Evolutionary conservation across 2,329 filamentous ascomycete species (phyloP).

Genomic region (Dendrostoma leiphaemia): DNA sequence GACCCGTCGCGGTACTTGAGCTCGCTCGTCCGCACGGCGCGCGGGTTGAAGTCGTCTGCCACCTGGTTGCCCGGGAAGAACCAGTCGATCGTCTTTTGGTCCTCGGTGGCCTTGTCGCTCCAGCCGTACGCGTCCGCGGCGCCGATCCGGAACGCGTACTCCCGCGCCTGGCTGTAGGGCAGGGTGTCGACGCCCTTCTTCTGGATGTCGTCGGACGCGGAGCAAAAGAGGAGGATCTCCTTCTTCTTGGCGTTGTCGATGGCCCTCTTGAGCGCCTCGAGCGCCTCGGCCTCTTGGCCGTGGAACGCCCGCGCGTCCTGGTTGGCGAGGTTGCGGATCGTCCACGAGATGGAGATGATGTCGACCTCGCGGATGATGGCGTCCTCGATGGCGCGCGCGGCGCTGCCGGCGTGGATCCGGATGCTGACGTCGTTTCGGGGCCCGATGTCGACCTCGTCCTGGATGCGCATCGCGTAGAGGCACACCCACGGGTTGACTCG

Average conservation of each 20-base stretch:
- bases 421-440: not conserved
- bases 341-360: constrained; percentile 6
- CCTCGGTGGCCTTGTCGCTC: constrained; percentile 1
- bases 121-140: constrained; percentile 1
- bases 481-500: constrained; percentile 4
- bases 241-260: not conserved
- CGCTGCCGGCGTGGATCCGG: not conserved
- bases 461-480: constrained; percentile 2
- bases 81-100: not conserved
- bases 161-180: not conserved
- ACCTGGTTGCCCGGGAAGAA: constrained; percentile 1
- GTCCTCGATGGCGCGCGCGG: not conserved
- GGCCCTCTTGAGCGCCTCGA: not conserved
- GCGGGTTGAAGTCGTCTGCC: not conserved
- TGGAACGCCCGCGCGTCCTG: not conserved
- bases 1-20: constrained; percentile 2
- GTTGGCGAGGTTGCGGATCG: not conserved
- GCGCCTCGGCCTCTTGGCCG: not conserved
- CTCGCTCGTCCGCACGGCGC: not conserved
- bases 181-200: not conserved
- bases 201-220: not conserved
- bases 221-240: not conserved
- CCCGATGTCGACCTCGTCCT: not conserved
- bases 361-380: not conserved
- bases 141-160: not conserved